Conservation (phyloP, 768 basidiomycete species). For the Podaxis sp. region DNA sequence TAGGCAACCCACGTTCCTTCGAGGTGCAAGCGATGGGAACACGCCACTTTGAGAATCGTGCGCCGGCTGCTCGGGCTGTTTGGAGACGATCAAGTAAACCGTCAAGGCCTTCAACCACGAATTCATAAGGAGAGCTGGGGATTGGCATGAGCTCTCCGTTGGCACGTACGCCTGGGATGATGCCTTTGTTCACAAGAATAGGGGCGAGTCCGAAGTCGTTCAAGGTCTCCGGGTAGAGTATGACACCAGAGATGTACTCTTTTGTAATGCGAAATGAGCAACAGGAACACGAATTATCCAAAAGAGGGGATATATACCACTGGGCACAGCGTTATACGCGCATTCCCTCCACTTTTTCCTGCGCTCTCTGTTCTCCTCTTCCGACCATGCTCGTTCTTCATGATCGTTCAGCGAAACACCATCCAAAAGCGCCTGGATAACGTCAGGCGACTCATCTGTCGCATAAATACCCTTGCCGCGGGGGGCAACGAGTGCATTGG, state of each 20-base stretch:
- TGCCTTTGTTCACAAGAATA: constrained; percentile 41
- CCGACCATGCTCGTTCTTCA: constrained; percentile 27
- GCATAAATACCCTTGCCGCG: constrained; percentile 54
- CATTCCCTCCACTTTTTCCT: constrained; percentile 44
- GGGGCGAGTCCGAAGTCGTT: constrained; percentile 49
- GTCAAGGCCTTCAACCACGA: constrained; percentile 50
- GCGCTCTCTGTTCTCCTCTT: constrained; percentile 37
- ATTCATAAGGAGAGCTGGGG: constrained; percentile 43
- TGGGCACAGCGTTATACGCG: constrained; percentile 41
- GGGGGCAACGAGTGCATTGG: constrained; percentile 44
- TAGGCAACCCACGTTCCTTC: constrained; percentile 33
- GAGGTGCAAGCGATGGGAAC: constrained; percentile 48
- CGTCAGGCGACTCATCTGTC: constrained; percentile 51
- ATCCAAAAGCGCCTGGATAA: constrained; percentile 38
- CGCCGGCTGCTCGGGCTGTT: constrained; percentile 42
- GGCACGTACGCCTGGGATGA: constrained; percentile 51
- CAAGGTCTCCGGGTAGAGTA: constrained; percentile 49
- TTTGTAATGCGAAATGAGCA: constrained; percentile 15
- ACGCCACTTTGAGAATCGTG: constrained; percentile 53
- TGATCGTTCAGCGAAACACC: constrained; percentile 30
- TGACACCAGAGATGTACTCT: constrained; percentile 52
- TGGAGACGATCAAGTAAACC: constrained; percentile 41
- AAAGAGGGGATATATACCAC: constrained; percentile 27
- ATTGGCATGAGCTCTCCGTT: constrained; percentile 49
- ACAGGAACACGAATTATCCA: background rate